Conservation (phyloP, 2,329 filamentous ascomycete genomes). For the Colletotrichum eremochloae region DNA sequence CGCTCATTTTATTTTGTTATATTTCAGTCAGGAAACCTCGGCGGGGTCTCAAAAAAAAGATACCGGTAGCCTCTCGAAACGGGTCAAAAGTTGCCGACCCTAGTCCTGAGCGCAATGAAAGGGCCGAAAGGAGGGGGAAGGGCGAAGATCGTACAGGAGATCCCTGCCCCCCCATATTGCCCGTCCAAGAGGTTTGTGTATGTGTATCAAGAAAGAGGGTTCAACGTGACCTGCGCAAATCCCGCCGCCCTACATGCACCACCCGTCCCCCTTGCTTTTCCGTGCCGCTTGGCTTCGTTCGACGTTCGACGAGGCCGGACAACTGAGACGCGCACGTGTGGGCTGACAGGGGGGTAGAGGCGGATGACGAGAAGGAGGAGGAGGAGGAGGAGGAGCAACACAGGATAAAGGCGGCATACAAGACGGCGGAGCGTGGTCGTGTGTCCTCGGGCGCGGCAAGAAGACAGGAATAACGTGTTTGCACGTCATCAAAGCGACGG, state of each 20-base stretch:
- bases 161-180: conserved; percentile 7
- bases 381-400: not conserved
- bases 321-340: conserved; percentile 14
- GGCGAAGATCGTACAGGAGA: conserved; percentile 2
- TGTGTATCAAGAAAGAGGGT: not conserved
- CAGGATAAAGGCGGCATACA: conserved; percentile 4
- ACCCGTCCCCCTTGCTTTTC: not conserved
- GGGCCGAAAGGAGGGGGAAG: no score
- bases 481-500: not conserved
- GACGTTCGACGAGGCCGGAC: conserved; percentile 11
- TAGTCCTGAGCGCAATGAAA: conserved; percentile 12
- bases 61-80: not conserved
- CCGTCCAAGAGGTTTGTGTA: not conserved
- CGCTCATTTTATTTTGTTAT: no score
- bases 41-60: not conserved
- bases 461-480: not conserved
- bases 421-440: not conserved
- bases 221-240: conserved; percentile 28
- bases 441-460: not conserved
- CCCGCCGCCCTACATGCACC: not conserved
- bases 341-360: no score
- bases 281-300: not conserved
- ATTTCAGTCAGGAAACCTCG: no score
- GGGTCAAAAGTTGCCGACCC: not conserved
- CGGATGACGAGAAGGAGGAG: no score